phyloP scores from a whole-genome alignment of 768 basidiomycete genomes.

The Phlegmacium glaucopus region DNA sequence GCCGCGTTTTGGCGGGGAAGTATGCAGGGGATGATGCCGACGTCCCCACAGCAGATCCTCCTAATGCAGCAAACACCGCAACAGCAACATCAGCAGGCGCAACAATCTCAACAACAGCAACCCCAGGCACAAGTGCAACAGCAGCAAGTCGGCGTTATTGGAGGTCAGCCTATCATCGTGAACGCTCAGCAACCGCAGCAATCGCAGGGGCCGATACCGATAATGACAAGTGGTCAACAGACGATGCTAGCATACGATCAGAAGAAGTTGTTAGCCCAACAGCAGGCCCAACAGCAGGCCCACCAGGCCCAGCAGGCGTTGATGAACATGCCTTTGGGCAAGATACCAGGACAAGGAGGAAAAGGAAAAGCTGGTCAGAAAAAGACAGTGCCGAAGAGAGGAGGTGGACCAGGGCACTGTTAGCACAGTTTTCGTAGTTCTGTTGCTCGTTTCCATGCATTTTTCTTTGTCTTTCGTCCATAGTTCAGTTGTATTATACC shows the following conservation, averaged over 20 bases:
- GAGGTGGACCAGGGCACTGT: background rate
- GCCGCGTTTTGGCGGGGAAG: background rate
- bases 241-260: too few species aligned
- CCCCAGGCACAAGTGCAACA: constrained; percentile 1
- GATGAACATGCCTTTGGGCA: background rate
- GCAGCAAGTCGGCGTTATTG: background rate
- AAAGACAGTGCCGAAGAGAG: background rate
- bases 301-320: background rate
- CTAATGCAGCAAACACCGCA: background rate
- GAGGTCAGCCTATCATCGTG: too few species aligned
- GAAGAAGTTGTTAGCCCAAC: too few species aligned
- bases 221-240: too few species aligned
- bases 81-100: constrained; percentile 6
- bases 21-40: background rate
- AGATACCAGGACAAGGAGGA: background rate
- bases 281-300: background rate
- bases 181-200: too few species aligned
- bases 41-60: background rate
- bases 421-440: too few species aligned
- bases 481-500: too few species aligned
- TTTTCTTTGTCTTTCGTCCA: too few species aligned
- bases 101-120: background rate
- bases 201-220: too few species aligned
- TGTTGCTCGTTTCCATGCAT: too few species aligned
- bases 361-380: background rate